phyloP scores from a whole-genome alignment of 441 rosid species.

The Lagerstroemia fauriei region DNA sequence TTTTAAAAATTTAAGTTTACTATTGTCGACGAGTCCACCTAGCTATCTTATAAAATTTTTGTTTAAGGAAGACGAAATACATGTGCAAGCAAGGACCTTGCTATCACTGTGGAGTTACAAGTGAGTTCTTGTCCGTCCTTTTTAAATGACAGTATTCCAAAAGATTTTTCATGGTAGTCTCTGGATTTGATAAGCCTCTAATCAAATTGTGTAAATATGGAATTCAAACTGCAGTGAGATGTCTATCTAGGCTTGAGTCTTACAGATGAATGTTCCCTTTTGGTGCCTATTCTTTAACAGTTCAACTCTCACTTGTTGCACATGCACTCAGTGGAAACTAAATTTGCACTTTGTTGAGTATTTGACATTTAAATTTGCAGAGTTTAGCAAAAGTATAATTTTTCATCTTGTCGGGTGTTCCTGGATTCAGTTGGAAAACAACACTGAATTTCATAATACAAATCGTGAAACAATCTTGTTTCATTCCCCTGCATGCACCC shows the following conservation, averaged over 20 bases:
- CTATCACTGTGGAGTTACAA: conserved; percentile 99
- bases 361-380: background rate
- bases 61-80: conserved; percentile 33
- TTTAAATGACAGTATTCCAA: background rate
- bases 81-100: conserved; percentile 99
- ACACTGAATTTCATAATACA: too few species aligned
- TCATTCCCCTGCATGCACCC: too few species aligned
- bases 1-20: too few species aligned
- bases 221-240: background rate
- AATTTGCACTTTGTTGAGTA: background rate
- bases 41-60: too few species aligned
- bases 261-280: background rate
- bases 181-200: background rate
- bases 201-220: background rate
- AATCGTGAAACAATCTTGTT: too few species aligned
- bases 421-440: too few species aligned
- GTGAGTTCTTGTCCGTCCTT: conserved; percentile 77
- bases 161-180: background rate
- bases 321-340: background rate
- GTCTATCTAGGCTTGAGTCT: background rate
- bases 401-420: too few species aligned
- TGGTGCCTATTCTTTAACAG: too few species aligned
- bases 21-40: too few species aligned
- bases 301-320: too few species aligned
- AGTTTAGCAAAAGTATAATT: too few species aligned